Percentiles rank a stretch among this genome's conserved stretches.
Conservation (phyloP, 495 filamentous ascomycete species). For the Penicillium antarcticum region DNA sequence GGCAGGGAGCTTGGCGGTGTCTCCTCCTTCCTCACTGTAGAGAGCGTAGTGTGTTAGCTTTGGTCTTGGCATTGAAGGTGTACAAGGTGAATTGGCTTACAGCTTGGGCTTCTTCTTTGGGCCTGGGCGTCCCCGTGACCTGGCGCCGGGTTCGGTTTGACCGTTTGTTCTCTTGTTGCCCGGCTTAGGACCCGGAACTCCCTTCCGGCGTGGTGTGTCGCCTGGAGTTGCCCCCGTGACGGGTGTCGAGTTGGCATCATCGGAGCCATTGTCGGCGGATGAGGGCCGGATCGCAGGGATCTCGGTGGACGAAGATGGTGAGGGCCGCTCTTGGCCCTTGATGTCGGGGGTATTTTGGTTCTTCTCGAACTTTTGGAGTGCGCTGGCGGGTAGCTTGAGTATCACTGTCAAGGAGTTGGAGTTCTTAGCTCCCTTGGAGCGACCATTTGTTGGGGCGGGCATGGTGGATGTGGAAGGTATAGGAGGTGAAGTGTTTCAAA, state of each 20-base stretch:
- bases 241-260: slow-evolving; percentile 53
- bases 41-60: slow-evolving; percentile 14
- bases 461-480: slow-evolving; percentile 22
- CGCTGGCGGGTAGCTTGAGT: slow-evolving; percentile 49
- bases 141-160: slow-evolving; percentile 56
- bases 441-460: slow-evolving; percentile 35
- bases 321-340: slow-evolving; percentile 44
- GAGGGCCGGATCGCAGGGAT: slow-evolving; percentile 52
- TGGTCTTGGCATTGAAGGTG: not conserved
- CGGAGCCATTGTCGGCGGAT: slow-evolving; percentile 50
- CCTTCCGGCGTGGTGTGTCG: slow-evolving; percentile 53
- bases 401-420: slow-evolving; percentile 44
- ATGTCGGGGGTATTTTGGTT: slow-evolving; percentile 33
- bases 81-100: slow-evolving; percentile 47
- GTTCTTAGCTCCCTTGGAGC: slow-evolving; percentile 41
- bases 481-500: slow-evolving; percentile 8
- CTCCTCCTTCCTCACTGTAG: slow-evolving; percentile 59
- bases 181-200: slow-evolving; percentile 53
- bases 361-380: slow-evolving; percentile 47
- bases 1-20: slow-evolving; percentile 41
- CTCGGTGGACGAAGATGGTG: slow-evolving; percentile 46
- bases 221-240: slow-evolving; percentile 50
- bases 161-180: slow-evolving; percentile 58
- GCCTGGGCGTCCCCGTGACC: slow-evolving; percentile 79
- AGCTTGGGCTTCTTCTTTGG: slow-evolving; percentile 92